Base-by-base conservation (phyloP, 352 stramenopile genomes). In the Plasmopara muralis region DNA sequence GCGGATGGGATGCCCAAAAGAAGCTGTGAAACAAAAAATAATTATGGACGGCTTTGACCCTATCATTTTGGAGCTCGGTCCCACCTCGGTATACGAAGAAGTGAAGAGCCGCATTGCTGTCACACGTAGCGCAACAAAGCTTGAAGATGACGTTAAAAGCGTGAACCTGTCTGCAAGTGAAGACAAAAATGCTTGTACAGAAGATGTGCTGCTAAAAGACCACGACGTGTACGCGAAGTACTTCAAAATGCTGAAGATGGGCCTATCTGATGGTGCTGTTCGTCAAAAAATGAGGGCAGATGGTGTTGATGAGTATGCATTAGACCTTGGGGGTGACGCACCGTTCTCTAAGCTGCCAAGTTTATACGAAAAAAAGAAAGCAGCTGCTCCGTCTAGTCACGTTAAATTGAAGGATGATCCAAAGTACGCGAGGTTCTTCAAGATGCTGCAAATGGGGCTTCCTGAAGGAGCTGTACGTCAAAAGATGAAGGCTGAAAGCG, bases 171-270 rank as follows among this genome's bases (percentile, higher is more conserved):
- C 56, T 50, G 25, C 31, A 67, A 55, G 25, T 42, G 43, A 14
- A 46, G 46, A 31, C 13, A 29, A 28, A 4, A 44, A 42, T 15
- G 29, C 41, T 34, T 1, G 16, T 39, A 29, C 31, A 5, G 47
- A 42, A 4, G 43, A 57, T 30, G 42, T 76, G 10, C 35, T 68
- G 44, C 40, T 86, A 6, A 72, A 76, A 44, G 56, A 87, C 15
- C 80, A 94, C 53, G 53, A 89, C 33, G 46, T 77, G 4, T 85
- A 91, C 44, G 72, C 71, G 12, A 93, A 95, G 42, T 98, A 97
- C 51, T 96, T 97, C 64, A 95, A 95, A 54, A 97, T 98, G 90
- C 55, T 97, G 7, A 93, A 95, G 55, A 83, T 97, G 66, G 89
- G 92, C 10, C 46, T 97, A 4, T 76, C 85, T 7, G 69, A 87